Conservation (phyloP, 2,329 filamentous ascomycete species). For the Fusarium brachygibbosum region DNA sequence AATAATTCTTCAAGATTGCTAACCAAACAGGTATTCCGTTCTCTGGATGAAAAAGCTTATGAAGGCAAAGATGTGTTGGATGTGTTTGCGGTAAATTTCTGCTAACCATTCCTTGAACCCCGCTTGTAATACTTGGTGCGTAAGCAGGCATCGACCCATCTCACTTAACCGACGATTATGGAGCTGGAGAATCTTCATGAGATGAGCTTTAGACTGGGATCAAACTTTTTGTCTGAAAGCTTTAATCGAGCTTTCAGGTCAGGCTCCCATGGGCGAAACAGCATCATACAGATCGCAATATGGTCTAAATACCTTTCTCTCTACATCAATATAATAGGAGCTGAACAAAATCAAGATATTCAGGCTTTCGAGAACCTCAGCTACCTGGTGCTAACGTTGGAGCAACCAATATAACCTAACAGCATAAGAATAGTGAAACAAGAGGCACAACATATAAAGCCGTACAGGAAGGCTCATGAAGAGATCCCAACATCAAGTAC, state of each 20-base stretch:
- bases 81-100: not conserved
- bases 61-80: not conserved
- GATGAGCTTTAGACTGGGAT: no score
- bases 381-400: not conserved
- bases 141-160: not conserved
- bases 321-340: not conserved
- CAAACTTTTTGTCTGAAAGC: not conserved
- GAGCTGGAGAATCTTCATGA: no score
- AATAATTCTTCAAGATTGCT: accelerated
- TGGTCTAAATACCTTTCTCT: no score
- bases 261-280: no score
- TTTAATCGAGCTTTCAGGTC: no score
- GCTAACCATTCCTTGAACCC: not conserved
- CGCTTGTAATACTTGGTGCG: not conserved
- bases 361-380: not conserved
- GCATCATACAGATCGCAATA: no score
- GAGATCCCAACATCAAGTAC: no score
- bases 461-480: no score
- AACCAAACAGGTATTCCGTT: not conserved
- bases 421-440: no score
- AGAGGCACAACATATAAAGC: not conserved
- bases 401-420: not conserved
- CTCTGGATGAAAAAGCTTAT: no score
- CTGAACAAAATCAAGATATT: no score
- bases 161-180: no score